Evolutionary conservation across 2,329 filamentous ascomycete genomes (phyloP), one percentile per base, ranked within the genome.

Genomic region (Aurifilum marmelostoma): DNA sequence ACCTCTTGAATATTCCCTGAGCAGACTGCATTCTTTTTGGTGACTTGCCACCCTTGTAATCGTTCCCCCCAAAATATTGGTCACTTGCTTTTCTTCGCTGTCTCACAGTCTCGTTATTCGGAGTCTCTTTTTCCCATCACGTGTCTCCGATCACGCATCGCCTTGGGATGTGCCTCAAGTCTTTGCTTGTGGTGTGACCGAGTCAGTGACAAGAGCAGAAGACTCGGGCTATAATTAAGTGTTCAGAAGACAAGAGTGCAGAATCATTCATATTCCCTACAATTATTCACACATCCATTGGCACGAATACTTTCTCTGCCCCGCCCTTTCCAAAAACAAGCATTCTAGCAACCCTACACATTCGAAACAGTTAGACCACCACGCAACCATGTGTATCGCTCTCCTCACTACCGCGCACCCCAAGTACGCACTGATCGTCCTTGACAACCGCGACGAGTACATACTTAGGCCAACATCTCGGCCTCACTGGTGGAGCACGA

Each of bases 391-490:
- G 92, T 94, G 92, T 77, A 94, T 94, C 80, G 89, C 89, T 63
- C 83, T 94, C 60, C 82, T 93, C 69, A 92, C 91, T 34, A 94
- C 91, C 24, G 85, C 90, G 60, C 92, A 94, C 76, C 92, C 92
- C 12, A 83, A 86, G 73, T 94, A 94, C 79, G 85, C 90, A 34
- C 84, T 94, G 70, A 91, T 95, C 74, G 81, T 92, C 70, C 83
- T 94, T 76, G 88, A 94, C 80, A 95, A 95, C 78, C 87, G 92
- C 74, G 92, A 95, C 81, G 91, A 91, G 77, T 91, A 87, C 79
- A 87, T 91, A 72, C 82, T 89, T 18, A 84, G 88, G 37, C 88
- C 88, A 4, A 91, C 88, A 1, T 88, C 85, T 65, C 82, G 86
- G 69, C 88, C 88, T 8, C 84, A 89, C 77, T 91, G 88, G 88